These are phyloP conservation scores for Hemerocallis citrina DNA, from an alignment of 106 monocot species.

Conservation along the genomic window DNA sequence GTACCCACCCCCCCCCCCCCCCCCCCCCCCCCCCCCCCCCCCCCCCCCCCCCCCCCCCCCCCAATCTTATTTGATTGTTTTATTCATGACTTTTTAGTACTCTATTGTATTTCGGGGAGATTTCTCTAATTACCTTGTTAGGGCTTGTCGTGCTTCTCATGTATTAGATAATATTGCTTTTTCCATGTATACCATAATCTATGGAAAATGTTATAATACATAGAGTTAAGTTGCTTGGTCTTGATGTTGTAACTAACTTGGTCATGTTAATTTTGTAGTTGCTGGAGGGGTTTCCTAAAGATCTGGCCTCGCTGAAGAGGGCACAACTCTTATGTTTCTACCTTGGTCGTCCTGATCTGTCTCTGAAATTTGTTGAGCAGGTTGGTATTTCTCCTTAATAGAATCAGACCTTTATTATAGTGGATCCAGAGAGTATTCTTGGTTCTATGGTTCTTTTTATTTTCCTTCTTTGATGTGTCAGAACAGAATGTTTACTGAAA, in stretches of 20 bases:
- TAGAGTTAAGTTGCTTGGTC: background rate
- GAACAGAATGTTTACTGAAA: background rate
- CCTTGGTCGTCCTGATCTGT: conserved; percentile 64
- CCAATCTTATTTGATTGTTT: no score
- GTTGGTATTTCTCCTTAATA: conserved; percentile 13
- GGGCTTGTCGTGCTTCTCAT: no score
- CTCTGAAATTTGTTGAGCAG: conserved; percentile 58
- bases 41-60: no score
- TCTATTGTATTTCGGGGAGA: no score
- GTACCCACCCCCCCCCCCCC: no score
- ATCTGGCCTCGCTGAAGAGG: conserved; percentile 59
- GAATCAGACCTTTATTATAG: background rate
- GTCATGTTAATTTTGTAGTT: conserved; percentile 38
- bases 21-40: no score
- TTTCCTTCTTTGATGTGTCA: background rate
- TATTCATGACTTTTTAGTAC: no score
- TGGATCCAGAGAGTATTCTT: background rate
- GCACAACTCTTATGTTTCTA: conserved; percentile 71
- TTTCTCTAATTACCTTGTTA: no score
- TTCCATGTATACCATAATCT: no score
- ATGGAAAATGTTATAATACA: no score
- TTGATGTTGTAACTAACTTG: background rate
- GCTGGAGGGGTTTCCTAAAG: conserved; percentile 65
- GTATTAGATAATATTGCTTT: no score
- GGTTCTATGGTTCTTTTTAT: background rate